Base-by-base conservation (phyloP, 495 filamentous ascomycete genomes). In the Echria macrotheca region DNA sequence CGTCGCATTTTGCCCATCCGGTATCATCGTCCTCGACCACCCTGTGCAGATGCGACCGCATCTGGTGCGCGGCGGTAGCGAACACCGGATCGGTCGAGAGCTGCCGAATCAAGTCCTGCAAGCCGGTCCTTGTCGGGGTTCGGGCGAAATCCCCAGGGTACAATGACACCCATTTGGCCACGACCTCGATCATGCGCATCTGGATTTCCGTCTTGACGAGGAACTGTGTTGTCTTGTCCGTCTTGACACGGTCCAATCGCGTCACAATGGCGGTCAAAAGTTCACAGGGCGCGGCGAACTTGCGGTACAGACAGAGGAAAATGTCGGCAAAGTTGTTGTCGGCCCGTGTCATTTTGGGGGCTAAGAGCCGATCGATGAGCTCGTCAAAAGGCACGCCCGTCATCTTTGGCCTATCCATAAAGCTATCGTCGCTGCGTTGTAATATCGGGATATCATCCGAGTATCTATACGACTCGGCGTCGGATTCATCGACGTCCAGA, bases 141-240 rank as follows among this genome's bases (percentile, higher is more conserved):
- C 86, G 78, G 0, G 89, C 86, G 70, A 96, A 94, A 66, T 98
- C 93, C 2, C 87, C 91, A 0, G 93, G 89, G 67, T 97, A 95
- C 23, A 80, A 77, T n/a, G 82, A 80, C 1, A 90, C 79, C 93
- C 93, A 98, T 57, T 86, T 86, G 5, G 87, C 84, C 45, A 97
- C 68, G n/a, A 90, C 77, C 48, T 83, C 82, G 35, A 96, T 79
- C 33, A 89, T 83, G 42, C 91, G 79, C 51, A 91, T 73, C 67
- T 98, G 91, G n/a, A 79, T 75, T 5, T 82, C 78, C 25, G 83
- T 89, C 52, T 80, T 85, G 46, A 80, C 80, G 12, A 95, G 73
- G 43, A 70, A 74, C 44, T 80, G 73, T 36, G 77, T 72, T 5
- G 73, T 73, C 44, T 77, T 82, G 56, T 85, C 77, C 15, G 73